These are phyloP conservation scores for Lathyrus sativus DNA, from an alignment of 306 rosid genomes.

Conservation along the genomic window DNA sequence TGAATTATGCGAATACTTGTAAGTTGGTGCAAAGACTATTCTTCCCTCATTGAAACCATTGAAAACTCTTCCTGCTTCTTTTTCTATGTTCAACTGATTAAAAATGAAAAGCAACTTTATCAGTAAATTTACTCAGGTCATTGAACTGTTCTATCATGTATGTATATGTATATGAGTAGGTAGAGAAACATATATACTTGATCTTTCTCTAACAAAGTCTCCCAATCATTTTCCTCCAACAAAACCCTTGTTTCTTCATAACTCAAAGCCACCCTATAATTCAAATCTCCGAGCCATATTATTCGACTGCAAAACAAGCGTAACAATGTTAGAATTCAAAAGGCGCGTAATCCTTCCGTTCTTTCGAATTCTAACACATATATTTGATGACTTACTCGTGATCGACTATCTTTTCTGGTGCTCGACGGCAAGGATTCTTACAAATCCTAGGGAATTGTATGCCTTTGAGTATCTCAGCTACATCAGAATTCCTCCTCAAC, in stretches of 20 bases:
- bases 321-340: constrained; percentile 17
- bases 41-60: constrained; percentile 70
- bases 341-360: neutral
- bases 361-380: neutral
- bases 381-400: constrained; percentile 65
- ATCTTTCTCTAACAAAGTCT: constrained; percentile 69
- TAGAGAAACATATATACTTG: constrained; percentile 54
- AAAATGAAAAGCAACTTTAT: constrained; percentile 4
- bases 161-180: neutral
- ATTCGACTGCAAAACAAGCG: constrained; percentile 59
- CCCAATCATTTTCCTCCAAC: constrained; percentile 86
- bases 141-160: neutral
- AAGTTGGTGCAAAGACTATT: constrained; percentile 77
- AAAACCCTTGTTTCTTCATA: constrained; percentile 72
- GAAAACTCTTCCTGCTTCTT: constrained; percentile 78
- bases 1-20: constrained; percentile 80
- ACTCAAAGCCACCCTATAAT: constrained; percentile 80
- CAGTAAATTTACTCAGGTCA: constrained; percentile 1
- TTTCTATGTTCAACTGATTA: constrained; percentile 73
- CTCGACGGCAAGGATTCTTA: constrained; percentile 61
- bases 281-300: constrained; percentile 95
- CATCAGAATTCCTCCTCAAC: constrained; percentile 81
- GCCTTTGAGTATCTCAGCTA: constrained; percentile 71
- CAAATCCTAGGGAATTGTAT: constrained; percentile 75
- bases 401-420: constrained; percentile 71